Base-by-base conservation (phyloP, 768 basidiomycete genomes). In the Trametes meyenii region DNA sequence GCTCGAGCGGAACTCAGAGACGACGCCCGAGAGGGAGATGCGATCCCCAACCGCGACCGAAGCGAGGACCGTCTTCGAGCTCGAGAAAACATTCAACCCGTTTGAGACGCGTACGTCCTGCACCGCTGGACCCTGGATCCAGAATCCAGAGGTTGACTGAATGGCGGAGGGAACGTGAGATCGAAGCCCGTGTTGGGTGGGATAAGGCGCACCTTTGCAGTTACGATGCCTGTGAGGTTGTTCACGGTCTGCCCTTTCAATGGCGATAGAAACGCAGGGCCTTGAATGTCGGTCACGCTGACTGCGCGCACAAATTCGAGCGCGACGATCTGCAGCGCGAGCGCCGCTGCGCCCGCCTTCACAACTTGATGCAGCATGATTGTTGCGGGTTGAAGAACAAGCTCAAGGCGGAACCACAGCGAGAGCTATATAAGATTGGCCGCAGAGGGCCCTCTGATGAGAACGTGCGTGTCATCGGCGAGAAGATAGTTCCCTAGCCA, bases 81-180 rank as follows among this genome's bases (percentile, higher is more conserved):
- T 73, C 0, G 83, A 76, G 72, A 78, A 85, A 49, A 87, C 75
- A 39, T 68, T 72, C 16, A 87, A 70, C 24, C 85, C 85, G 61
- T 75, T 79, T 13, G 84, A 85, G 33, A 77, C 73, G 36, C 82
- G 81, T 36, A 69, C 66, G 63, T 85, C 83, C 0, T 71, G 43
- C 16, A 72, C 73, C 10, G 64, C 63, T 21, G 74, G 73, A 38
- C 80, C 81, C 44, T 72, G 70, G 33, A 85, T 71, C 66, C 76
- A 85, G 68, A 85, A 85, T 8, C 83, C 83, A 48, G 60, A 75
- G 16, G 75, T 69, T 2, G 72, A 71, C 55, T 57, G 48, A 29
- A 49, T 13, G n/a, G 19, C 8, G 3, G 38, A 23, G 33, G 44
- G 11, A 42, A 11, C 11, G 13, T 56, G 24, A 44, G 52, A 19